Evolutionary conservation across 2,329 filamentous ascomycete species (phyloP), one percentile per base, ranked within the genome.

Genomic region (Sclerotinia spermophila): DNA sequence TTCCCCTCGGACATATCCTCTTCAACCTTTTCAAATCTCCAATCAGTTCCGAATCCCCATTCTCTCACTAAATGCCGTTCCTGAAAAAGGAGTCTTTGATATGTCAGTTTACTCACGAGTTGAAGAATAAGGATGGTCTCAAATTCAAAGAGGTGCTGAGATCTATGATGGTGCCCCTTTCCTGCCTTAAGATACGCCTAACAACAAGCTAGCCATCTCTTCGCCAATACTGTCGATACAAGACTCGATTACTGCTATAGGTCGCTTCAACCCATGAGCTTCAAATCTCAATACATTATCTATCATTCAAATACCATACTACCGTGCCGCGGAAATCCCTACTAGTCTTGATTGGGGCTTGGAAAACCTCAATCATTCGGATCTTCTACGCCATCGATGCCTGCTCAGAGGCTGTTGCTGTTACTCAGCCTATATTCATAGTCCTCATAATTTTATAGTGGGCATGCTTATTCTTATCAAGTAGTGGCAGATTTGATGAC

Each of bases 161-260:
- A n/a, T n/a, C n/a, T n/a, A n/a, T n/a, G n/a, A n/a, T n/a, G n/a
- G n/a, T n/a, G n/a, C n/a, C n/a, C n/a, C n/a, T n/a, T n/a, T n/a
- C n/a, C n/a, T n/a, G n/a, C n/a, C n/a, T n/a, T 42, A 42, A 42
- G 40, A 24, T 82, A 79, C 70, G 79, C 76, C 80, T 81, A 83
- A 69, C 83, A 84, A 74, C 83, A 84, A 74, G 79, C 82, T 6
- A 76, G 80, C 64, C 83, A 84, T 70, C 75, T 83, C 4, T 81
- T 78, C 72, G 75, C 81, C 1, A 77, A 77, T 35, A 76, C 78
- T 0, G 79, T 83, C 1, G 82, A 84, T 74, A 86, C 75, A 79
- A 81, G 51, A 88, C 86, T n/a, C n/a, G n/a, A n/a, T n/a, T 6
- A 86, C 88, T 61, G 79, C 80, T n/a, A n/a, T n/a, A n/a, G n/a